Base-by-base conservation (phyloP, 768 basidiomycete genomes). In the Daedaleopsis sinensis region DNA sequence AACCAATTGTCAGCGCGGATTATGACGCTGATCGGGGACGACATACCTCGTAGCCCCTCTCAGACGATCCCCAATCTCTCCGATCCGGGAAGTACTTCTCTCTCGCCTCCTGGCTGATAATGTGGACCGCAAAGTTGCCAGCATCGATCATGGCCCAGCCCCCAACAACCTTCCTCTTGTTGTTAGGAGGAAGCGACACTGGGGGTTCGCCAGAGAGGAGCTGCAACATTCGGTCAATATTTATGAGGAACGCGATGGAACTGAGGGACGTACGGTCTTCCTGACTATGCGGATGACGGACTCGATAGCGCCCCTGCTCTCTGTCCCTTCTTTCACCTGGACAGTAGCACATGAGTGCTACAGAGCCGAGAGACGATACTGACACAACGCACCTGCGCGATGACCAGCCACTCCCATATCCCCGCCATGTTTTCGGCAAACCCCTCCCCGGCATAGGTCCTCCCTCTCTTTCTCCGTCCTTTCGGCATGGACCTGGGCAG, bases 121-220 rank as follows among this genome's bases (percentile, higher is more conserved):
- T 78, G 70, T 94, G 92, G 21, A 94, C 85, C 0, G 86, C 92
- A 78, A 92, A 90, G 49, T 85, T 80, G 35, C 91, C 91, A 8
- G 84, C 89, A 70, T 94, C 92, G 50, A 94, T 76, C 86, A 94
- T 85, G 3, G 88, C 89, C 93, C 92, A 94, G 24, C 89, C 90
- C 55, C 87, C 87, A 64, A 83, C 80, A 59, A 80, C 79, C 32
- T 82, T 77, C 37, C 82, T 81, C 69, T 85, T 86, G 35, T 82
- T 77, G 60, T 90, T 91, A 19, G 84, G 82, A 3, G 88, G 84
- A 13, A 93, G 76, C 15, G 78, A 70, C 35, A 91, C 67, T 11
- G 86, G 85, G 1, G 90, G 88, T 13, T 82, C 73, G 60, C 78
- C 73, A 24, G 77, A 78, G 55, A 90, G 73, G 18, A 93, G 76